These are phyloP conservation scores for Fusarium circinatum DNA, from an alignment of 2,329 filamentous ascomycete genomes.

Conservation along the genomic window DNA sequence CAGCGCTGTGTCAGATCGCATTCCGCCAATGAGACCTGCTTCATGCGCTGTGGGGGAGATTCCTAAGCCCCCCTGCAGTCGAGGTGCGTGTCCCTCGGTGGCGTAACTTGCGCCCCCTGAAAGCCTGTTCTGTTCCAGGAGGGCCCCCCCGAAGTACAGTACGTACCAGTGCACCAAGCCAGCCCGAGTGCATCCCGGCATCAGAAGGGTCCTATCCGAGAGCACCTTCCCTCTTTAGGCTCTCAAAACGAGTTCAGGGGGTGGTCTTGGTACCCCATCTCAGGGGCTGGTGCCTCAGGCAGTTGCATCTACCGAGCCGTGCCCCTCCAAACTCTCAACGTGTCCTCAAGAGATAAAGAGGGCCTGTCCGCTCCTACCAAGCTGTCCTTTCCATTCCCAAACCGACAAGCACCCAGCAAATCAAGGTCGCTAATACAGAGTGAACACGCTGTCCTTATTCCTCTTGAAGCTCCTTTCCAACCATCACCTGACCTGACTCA, in stretches of 20 bases:
- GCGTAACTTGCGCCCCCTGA: constrained; percentile 28
- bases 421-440: constrained; percentile 28
- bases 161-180: background rate
- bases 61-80: constrained; percentile 33
- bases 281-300: constrained; percentile 47
- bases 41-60: constrained; percentile 2
- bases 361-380: constrained; percentile 37
- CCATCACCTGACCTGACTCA: constrained; percentile 43
- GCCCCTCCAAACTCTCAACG: constrained; percentile 41
- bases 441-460: constrained; percentile 45
- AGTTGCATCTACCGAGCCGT: constrained; percentile 7
- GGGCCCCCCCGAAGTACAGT: background rate
- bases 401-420: constrained; percentile 26
- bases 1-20: constrained; percentile 13
- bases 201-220: constrained; percentile 20
- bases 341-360: constrained; percentile 53
- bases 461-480: constrained; percentile 21
- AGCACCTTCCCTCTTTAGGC: constrained; percentile 22
- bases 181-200: constrained; percentile 13
- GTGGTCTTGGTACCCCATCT: constrained; percentile 2
- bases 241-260: constrained; percentile 30
- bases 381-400: constrained; percentile 21
- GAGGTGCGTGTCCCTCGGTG: constrained; percentile 26
- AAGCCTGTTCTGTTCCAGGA: constrained; percentile 36
- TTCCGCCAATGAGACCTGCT: constrained; percentile 30